Percentiles rank a stretch among this genome's conserved stretches.
phyloP scores from a whole-genome alignment of 768 basidiomycete species.

The Filobasidium floriforme region DNA sequence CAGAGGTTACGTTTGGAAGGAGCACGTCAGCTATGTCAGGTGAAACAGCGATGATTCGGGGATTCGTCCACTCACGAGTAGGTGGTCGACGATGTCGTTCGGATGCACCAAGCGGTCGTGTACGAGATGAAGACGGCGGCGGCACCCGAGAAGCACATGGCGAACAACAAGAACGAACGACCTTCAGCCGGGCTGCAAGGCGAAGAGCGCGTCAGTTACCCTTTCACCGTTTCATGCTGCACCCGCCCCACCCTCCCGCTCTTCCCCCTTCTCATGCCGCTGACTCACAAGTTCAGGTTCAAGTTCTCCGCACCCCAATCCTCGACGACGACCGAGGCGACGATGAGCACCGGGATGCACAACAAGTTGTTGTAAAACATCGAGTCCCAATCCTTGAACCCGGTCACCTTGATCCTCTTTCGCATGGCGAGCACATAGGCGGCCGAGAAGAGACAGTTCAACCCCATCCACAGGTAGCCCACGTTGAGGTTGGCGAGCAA shows the following conservation, averaged over 20 bases:
- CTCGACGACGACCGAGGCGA: conserved; percentile 77
- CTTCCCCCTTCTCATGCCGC: no score
- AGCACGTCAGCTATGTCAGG: no score
- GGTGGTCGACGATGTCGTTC: conserved; percentile 94
- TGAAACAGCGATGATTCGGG: no score
- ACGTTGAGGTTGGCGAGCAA: conserved; percentile 55
- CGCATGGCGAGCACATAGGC: conserved; percentile 92
- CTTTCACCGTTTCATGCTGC: conserved; percentile 2
- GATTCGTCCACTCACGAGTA: conserved; percentile 61
- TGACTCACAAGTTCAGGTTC: conserved; percentile 78
- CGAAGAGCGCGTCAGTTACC: conserved; percentile 8
- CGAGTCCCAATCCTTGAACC: conserved; percentile 96
- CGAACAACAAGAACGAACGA: conserved; percentile 67
- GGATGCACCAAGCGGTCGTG: conserved; percentile 96
- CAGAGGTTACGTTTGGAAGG: background rate
- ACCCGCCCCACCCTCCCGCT: background rate
- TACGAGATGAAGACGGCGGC: conserved; percentile 97
- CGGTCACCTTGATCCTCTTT: conserved; percentile 87
- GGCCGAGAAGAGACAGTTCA: conserved; percentile 84
- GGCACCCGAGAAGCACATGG: conserved; percentile 93
- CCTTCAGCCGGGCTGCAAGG: conserved; percentile 67
- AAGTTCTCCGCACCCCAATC: conserved; percentile 80
- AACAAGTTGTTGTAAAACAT: conserved; percentile 98
- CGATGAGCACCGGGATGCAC: conserved; percentile 77
- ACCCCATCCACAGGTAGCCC: conserved; percentile 94